Evolutionary conservation across 441 rosid genomes (phyloP), one percentile per base, ranked within the genome.

Genomic region (Pelargonium australe): DNA sequence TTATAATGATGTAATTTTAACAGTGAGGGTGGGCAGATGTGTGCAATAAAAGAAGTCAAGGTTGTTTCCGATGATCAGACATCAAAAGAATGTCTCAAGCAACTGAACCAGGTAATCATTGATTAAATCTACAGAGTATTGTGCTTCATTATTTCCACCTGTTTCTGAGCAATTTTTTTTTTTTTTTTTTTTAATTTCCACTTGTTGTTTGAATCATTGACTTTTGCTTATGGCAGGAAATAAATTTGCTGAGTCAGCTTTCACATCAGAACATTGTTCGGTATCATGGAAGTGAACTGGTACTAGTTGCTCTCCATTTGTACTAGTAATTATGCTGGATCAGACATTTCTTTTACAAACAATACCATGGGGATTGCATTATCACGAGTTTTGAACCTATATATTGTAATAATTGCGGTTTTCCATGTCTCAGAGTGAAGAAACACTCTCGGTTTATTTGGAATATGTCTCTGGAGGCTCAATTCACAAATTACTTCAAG

Each of bases 381-480:
- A 45, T 13, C n/a, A 40, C 63, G 37, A 34, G 47, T 65, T 57
- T 57, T 69, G 49, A 75, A 76, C 57, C 71, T 45, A 69, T 66
- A 12, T 13, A 72, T 61, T 65, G 10, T 74, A 70, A 55, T 57
- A 34, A 61, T 64, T 77, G 57, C 73, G 72, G 68, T 55, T 78
- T 80, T 47, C 73, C 57, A 75, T 71, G 76, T 66, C 72, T 70
- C 82, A 91, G 97, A 80, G 84, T 68, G 97, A 89, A 68, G 92
- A 89, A 79, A 82, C 88, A 16, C 89, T 94, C 72, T 94, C 97
- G 3, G 97, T 94, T 68, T 94, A 89, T 81, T 85, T 94, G 80
- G 99, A 94, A 80, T 94, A 76, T 65, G 94, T 91, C 57, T 94
- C 99, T 28, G 96, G 97, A 76, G 99, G 99, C 65, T 94, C 99